Evolutionary conservation across 345 rosid species (phyloP).

Genomic region (Gossypium australe): DNA sequence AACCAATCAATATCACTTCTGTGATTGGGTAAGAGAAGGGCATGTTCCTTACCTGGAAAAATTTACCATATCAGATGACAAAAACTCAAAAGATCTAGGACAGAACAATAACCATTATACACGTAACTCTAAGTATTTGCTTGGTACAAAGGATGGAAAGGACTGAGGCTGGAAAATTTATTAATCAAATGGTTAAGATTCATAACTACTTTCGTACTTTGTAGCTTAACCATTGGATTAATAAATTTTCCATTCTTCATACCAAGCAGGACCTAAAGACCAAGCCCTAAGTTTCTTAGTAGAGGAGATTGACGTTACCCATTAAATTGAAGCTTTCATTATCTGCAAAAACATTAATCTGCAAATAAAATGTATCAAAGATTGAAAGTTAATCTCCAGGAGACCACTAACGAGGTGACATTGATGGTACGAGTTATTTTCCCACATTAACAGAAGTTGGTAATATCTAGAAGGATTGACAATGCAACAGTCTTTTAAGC

Average conservation of each 20-base stretch:
- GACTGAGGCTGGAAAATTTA: too few relatives aligned
- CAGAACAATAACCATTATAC: neutral
- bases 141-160: too few relatives aligned
- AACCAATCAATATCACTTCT: conserved; percentile 96
- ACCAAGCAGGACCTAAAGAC: neutral
- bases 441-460: neutral
- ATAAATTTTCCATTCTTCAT: too few relatives aligned
- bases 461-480: neutral
- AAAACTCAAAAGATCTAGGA: conserved; percentile 6
- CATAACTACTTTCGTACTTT: too few relatives aligned
- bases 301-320: conserved; percentile 46
- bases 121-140: neutral
- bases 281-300: neutral
- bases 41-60: conserved; percentile 81
- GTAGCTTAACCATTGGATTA: too few relatives aligned
- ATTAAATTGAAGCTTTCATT: conserved; percentile 57
- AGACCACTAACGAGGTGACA: neutral
- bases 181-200: too few relatives aligned
- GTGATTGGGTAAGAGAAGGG: conserved; percentile 77
- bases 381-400: conserved; percentile 12
- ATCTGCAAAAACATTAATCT: conserved; percentile 78
- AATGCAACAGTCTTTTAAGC: neutral
- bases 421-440: conserved; percentile 7
- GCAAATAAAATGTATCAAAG: conserved; percentile 23
- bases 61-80: conserved; percentile 10